A percentile compares a stretch with the other conserved stretches of the same genome.
Conservation (phyloP, 768 basidiomycete species). For the Pleurotus pulmonarius region DNA sequence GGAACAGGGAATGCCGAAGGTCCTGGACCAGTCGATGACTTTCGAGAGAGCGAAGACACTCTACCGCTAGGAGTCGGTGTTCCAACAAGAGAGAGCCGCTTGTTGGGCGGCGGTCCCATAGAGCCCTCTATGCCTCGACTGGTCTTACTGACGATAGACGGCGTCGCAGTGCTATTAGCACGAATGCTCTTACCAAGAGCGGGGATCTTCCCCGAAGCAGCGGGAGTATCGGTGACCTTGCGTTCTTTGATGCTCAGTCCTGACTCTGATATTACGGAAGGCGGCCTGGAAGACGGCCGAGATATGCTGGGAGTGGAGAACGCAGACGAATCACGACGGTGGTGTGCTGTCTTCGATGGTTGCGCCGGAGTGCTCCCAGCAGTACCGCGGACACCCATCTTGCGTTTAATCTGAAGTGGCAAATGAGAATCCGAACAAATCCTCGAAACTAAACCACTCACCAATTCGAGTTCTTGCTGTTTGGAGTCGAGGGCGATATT, state of each 20-base stretch:
- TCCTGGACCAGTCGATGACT: slow-evolving; percentile 20
- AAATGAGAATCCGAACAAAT: not conserved
- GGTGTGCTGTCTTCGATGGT: slow-evolving; percentile 30
- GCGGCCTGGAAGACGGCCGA: slow-evolving; percentile 59
- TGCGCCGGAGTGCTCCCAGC: slow-evolving; percentile 55
- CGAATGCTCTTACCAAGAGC: slow-evolving; percentile 52
- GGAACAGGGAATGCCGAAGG: slow-evolving; percentile 24
- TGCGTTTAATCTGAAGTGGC: slow-evolving; percentile 55
- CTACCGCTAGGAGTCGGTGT: slow-evolving; percentile 36
- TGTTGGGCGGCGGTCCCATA: slow-evolving; percentile 49
- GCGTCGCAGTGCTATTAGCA: slow-evolving; percentile 30
- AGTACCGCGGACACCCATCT: slow-evolving; percentile 51
- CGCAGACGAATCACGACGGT: slow-evolving; percentile 54
- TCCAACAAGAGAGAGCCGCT: slow-evolving; percentile 29
- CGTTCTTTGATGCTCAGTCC: slow-evolving; percentile 36
- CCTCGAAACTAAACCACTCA: slow-evolving; percentile 30
- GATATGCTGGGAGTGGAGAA: slow-evolving; percentile 49
- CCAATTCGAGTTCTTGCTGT: slow-evolving; percentile 90
- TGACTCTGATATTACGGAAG: slow-evolving; percentile 53
- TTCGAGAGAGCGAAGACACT: slow-evolving; percentile 29
- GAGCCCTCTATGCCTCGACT: slow-evolving; percentile 29
- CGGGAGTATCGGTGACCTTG: slow-evolving; percentile 34
- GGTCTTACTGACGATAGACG: slow-evolving; percentile 18
- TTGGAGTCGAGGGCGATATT: slow-evolving; percentile 93
- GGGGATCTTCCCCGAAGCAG: slow-evolving; percentile 25